A percentile compares a stretch with the other conserved stretches of the same genome.
Conservation (phyloP, 1,284 basidiomycete species). For the Fistulina hepatica region DNA sequence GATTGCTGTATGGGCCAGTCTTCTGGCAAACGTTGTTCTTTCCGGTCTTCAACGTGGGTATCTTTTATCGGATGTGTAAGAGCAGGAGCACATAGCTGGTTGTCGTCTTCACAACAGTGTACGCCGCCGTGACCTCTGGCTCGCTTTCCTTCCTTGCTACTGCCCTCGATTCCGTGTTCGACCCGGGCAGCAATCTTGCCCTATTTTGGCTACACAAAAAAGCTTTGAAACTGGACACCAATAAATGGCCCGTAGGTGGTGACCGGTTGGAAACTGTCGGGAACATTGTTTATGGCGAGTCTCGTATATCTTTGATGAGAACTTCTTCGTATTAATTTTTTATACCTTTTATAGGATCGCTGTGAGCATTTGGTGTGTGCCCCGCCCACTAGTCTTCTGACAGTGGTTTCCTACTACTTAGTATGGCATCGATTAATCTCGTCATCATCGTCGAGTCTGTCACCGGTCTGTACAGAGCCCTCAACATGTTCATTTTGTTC, state of each 20-base stretch:
- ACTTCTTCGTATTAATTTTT: slow-evolving; percentile 13
- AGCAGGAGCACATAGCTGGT: slow-evolving; percentile 1
- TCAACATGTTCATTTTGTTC: no score
- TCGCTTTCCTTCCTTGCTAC: slow-evolving; percentile 88
- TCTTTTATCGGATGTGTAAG: slow-evolving; percentile 15
- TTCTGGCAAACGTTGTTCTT: slow-evolving; percentile 65
- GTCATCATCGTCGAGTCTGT: slow-evolving; percentile 82
- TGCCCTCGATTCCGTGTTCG: slow-evolving; percentile 83
- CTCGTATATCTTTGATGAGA: slow-evolving; percentile 2
- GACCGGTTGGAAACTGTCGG: slow-evolving; percentile 86
- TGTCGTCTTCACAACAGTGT: slow-evolving; percentile 49
- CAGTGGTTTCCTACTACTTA: slow-evolving; percentile 20
- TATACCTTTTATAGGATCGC: slow-evolving; percentile 47
- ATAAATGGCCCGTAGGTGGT: slow-evolving; percentile 89
- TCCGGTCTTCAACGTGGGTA: slow-evolving; percentile 52
- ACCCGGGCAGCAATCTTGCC: slow-evolving; percentile 83
- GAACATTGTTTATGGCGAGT: slow-evolving; percentile 78
- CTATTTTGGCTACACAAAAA: slow-evolving; percentile 77
- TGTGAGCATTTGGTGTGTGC: slow-evolving; percentile 48
- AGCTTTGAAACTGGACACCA: slow-evolving; percentile 58
- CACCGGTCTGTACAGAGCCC: no score
- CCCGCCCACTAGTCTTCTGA: slow-evolving; percentile 1
- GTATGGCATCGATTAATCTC: slow-evolving; percentile 79
- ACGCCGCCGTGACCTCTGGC: slow-evolving; percentile 76
- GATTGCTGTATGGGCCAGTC: slow-evolving; percentile 79